Percentiles rank a stretch among this genome's conserved stretches.
Conservation (phyloP, 352 stramenopile genomes). For the Phytopythium ostracodes region DNA sequence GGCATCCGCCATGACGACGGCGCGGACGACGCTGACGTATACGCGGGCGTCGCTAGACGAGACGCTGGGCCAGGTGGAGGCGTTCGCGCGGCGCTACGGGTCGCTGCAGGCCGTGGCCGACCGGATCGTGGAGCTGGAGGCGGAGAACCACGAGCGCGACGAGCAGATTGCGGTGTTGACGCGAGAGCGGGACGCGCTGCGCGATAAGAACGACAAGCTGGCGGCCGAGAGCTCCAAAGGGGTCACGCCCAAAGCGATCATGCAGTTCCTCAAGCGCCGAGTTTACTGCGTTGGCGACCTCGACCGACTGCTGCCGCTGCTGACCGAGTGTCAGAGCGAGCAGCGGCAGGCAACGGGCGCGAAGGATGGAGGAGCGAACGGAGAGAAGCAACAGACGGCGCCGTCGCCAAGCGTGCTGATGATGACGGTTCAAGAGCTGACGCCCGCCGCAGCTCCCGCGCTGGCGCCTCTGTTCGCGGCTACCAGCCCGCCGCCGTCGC, state of each 20-base stretch:
- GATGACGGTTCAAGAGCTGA: conserved; percentile 3
- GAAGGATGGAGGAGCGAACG: not conserved
- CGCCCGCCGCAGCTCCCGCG: not conserved
- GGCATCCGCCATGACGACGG: not conserved
- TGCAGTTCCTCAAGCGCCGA: conserved; percentile 1
- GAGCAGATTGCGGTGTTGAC: not conserved
- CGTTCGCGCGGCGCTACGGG: not conserved
- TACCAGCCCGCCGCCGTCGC: not conserved
- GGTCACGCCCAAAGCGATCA: not conserved
- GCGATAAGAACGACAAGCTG: too few species aligned
- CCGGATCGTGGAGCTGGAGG: conserved; percentile 4
- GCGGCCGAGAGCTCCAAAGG: not conserved
- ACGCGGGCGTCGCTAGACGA: conserved; percentile 1
- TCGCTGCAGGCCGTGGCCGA: conserved; percentile 1
- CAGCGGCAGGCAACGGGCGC: not conserved
- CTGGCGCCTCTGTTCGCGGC: conserved; percentile 1
- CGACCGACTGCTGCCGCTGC: not conserved
- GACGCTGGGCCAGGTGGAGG: conserved; percentile 5
- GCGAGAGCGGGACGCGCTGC: not conserved
- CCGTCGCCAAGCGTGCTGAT: not conserved
- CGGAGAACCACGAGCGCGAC: not conserved
- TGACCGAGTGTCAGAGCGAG: conserved; percentile 1
- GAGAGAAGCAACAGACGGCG: not conserved
- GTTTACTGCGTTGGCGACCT: conserved; percentile 3
- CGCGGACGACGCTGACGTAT: not conserved